phyloP scores from a whole-genome alignment of 768 basidiomycete genomes.

The Phlegmacium glaucopus region DNA sequence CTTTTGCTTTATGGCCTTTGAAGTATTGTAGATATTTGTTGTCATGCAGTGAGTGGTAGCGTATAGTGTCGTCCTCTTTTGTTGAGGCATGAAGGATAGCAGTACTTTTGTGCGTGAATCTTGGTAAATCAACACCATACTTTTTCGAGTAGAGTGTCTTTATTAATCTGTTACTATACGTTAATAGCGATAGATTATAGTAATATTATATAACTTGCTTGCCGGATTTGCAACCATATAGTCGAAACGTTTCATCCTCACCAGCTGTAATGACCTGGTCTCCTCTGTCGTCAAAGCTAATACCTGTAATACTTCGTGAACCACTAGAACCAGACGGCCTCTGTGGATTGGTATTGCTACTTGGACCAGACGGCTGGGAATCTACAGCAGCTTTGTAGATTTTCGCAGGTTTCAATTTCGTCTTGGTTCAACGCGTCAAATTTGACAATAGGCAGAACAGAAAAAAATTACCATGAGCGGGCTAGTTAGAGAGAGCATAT shows the following conservation, averaged over 20 bases:
- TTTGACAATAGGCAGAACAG: background rate
- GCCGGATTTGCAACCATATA: slow-evolving; percentile 88
- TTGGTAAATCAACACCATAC: slow-evolving; percentile 92
- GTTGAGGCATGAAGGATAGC: slow-evolving; percentile 89
- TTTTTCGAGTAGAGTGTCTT: slow-evolving; percentile 91
- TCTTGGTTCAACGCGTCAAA: slow-evolving; percentile 34
- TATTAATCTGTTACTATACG: slow-evolving; percentile 46
- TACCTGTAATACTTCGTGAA: slow-evolving; percentile 78
- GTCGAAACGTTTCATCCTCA: slow-evolving; percentile 89
- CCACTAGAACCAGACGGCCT: slow-evolving; percentile 37
- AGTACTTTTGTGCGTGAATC: slow-evolving; percentile 90
- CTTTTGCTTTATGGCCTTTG: slow-evolving; percentile 87
- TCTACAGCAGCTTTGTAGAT: slow-evolving; percentile 83
- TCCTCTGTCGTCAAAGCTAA: slow-evolving; percentile 89
- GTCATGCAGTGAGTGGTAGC: slow-evolving; percentile 94
- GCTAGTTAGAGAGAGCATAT: slow-evolving; percentile 25
- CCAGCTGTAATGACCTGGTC: slow-evolving; percentile 82
- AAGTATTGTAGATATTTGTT: slow-evolving; percentile 97
- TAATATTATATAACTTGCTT: slow-evolving; percentile 64
- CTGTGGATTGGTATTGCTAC: slow-evolving; percentile 21
- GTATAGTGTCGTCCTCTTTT: slow-evolving; percentile 91
- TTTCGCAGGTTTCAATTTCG: slow-evolving; percentile 82
- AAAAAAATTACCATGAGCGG: slow-evolving; percentile 43
- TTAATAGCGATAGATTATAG: background rate
- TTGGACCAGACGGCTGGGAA: slow-evolving; percentile 43